phyloP scores from a whole-genome alignment of 2,329 filamentous ascomycete genomes.

The Colletotrichum lupini region DNA sequence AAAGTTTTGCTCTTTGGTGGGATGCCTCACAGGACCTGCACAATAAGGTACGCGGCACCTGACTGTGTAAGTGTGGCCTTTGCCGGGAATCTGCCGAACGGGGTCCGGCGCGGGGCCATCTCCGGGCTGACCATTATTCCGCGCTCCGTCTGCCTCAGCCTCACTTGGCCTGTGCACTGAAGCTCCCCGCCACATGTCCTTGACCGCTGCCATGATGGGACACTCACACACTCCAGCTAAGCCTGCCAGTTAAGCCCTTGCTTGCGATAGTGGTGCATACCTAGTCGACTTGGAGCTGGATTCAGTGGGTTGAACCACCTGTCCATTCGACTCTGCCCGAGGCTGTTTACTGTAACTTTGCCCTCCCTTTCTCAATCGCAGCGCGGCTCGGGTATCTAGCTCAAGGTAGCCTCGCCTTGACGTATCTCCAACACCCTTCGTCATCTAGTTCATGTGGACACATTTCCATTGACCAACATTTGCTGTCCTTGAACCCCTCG shows the following conservation, averaged over 20 bases:
- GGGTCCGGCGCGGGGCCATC: background rate
- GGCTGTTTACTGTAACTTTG: slow-evolving; percentile 13
- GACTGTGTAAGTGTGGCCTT: background rate
- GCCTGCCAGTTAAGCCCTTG: slow-evolving; percentile 16
- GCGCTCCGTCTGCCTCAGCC: background rate
- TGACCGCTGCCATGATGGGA: background rate
- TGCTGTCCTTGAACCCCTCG: slow-evolving; percentile 24
- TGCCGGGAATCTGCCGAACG: background rate
- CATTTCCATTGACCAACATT: slow-evolving; percentile 20
- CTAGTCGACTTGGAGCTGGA: slow-evolving; percentile 10
- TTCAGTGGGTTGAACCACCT: slow-evolving; percentile 28
- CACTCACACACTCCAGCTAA: background rate
- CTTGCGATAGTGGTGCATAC: slow-evolving; percentile 8
- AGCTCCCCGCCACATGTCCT: background rate
- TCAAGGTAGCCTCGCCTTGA: slow-evolving; percentile 7
- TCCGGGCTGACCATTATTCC: background rate
- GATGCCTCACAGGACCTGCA: background rate
- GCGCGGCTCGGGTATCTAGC: slow-evolving; percentile 15
- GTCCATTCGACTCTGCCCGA: slow-evolving; percentile 25
- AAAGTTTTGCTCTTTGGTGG: background rate
- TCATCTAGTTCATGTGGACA: slow-evolving; percentile 30
- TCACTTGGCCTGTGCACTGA: slow-evolving; percentile 4
- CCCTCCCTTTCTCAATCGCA: slow-evolving; percentile 10
- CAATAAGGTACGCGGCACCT: background rate
- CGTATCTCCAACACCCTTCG: background rate